phyloP scores from a whole-genome alignment of 495 filamentous ascomycete species.

The Pyronema omphalodes region DNA sequence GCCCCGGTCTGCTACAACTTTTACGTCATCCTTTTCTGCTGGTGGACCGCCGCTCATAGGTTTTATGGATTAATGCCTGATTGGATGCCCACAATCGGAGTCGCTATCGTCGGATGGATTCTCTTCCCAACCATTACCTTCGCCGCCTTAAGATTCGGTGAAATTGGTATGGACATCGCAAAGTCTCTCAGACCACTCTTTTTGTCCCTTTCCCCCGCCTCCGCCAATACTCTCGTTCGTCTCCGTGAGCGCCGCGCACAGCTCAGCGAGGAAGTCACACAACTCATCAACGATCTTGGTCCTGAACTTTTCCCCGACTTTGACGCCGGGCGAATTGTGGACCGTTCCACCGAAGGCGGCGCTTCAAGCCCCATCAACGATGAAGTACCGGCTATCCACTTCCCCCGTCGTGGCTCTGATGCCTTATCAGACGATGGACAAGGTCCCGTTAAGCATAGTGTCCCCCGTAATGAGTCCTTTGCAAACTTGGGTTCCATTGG shows the following conservation, averaged over 20 bases:
- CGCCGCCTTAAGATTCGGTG: conserved; percentile 83
- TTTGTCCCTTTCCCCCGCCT: conserved; percentile 70
- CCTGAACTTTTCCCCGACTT: conserved; percentile 97
- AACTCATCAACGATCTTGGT: conserved; percentile 84
- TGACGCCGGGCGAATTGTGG: conserved; percentile 61
- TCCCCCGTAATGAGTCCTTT: conserved; percentile 86
- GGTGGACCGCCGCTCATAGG: conserved; percentile 63
- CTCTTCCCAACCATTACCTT: conserved; percentile 82
- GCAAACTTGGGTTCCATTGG: conserved; percentile 67
- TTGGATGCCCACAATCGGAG: conserved; percentile 62
- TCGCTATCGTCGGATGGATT: conserved; percentile 51
- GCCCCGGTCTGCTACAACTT: conserved; percentile 69
- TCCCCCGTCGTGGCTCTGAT: not conserved
- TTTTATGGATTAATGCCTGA: conserved; percentile 61
- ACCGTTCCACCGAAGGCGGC: conserved; percentile 25
- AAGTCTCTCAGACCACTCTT: conserved; percentile 84
- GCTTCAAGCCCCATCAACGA: conserved; percentile 8
- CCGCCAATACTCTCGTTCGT: conserved; percentile 63
- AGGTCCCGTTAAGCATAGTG: conserved; percentile 8
- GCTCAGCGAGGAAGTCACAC: conserved; percentile 65
- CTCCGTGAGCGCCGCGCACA: conserved; percentile 54
- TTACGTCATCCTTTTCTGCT: conserved; percentile 55
- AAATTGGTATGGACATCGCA: conserved; percentile 93
- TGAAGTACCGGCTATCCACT: not conserved
- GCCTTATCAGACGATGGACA: conserved; percentile 4